Evolutionary conservation across 2,329 filamentous ascomycete species (phyloP), one percentile per base, ranked within the genome.

Genomic region (Teratosphaeriaceae sp.): DNA sequence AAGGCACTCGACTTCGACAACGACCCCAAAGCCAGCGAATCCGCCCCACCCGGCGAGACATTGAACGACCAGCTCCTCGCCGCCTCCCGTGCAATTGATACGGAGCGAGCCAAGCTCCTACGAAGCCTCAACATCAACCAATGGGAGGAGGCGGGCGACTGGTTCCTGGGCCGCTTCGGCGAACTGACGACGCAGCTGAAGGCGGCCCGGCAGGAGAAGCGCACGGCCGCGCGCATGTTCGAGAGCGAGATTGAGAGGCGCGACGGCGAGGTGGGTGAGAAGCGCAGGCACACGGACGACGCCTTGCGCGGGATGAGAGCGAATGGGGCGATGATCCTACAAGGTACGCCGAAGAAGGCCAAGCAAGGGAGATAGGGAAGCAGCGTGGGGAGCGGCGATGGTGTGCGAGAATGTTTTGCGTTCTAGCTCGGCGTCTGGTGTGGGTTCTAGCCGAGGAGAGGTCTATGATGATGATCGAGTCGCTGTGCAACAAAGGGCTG

Each of bases 81-180:
- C 27, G 8, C 39, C 2, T 20, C 31, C 20, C 5, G 5, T 5
- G 18, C n/a, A 22, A 11, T 3, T n/a, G 3, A 12, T 6, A 13
- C 61, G 20, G 63, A 70, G 3, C 73, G 78, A 46, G 57, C 59
- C 3, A 51, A 60, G 0, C 78, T 80, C 57, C 72, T 82, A 48
- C 60, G 65, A 1, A 69, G 67, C 7, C 64, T 82, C 30, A 61
- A 65, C 1, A 68, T 79, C 13, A 59, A 67, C 3, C 70, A 80
- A 47, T 81, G 79, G 75, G 79, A 82, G 60, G 71, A 78, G 35
- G 74, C 76, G 16, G 79, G 79, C 2, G 75, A 79, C 44, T 76
- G 78, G 69, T 72, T 82, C 35, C 65, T 81, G 1, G 70, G 73
- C 1, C 67, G 70, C 38, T 80, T 82, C 52, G 65, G 65, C 37